These are phyloP conservation scores for Castanea mollissima DNA, from an alignment of 306 rosid genomes.

Conservation along the genomic window DNA sequence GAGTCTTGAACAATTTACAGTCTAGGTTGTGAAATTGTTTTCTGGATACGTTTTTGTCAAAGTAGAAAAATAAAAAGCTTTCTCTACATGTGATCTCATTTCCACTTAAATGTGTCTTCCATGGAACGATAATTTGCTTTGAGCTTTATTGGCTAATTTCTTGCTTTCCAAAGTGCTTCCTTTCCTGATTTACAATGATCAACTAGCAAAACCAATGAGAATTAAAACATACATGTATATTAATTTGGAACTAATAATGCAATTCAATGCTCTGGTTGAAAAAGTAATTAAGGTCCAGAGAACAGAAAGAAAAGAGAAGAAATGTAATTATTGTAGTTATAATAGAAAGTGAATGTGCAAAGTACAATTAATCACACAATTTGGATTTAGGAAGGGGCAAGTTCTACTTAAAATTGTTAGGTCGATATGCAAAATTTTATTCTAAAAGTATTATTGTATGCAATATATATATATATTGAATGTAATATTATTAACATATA, in stretches of 20 bases:
- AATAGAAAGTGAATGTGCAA: not conserved
- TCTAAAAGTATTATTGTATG: no score
- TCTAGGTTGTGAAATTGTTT: not conserved
- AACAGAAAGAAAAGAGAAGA: not conserved
- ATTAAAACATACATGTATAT: not conserved
- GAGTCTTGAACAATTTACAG: not conserved
- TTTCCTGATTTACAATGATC: no score
- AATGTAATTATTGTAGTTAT: not conserved
- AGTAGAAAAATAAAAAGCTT: not conserved
- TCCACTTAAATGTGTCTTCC: not conserved
- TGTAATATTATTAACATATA: no score
- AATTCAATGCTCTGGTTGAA: not conserved
- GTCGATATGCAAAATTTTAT: not conserved
- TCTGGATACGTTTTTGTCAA: not conserved
- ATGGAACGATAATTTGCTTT: no score
- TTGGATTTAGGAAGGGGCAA: no score
- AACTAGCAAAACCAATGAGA: not conserved
- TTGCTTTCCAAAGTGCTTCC: not conserved
- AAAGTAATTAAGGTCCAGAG: not conserved
- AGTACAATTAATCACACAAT: not conserved
- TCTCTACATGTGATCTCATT: not conserved
- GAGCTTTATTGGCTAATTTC: not conserved
- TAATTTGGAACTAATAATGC: not conserved
- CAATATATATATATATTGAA: no score
- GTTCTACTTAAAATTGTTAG: not conserved